These are phyloP conservation scores for Collybia sordida DNA, from an alignment of 768 basidiomycete species.

Conservation along the genomic window DNA sequence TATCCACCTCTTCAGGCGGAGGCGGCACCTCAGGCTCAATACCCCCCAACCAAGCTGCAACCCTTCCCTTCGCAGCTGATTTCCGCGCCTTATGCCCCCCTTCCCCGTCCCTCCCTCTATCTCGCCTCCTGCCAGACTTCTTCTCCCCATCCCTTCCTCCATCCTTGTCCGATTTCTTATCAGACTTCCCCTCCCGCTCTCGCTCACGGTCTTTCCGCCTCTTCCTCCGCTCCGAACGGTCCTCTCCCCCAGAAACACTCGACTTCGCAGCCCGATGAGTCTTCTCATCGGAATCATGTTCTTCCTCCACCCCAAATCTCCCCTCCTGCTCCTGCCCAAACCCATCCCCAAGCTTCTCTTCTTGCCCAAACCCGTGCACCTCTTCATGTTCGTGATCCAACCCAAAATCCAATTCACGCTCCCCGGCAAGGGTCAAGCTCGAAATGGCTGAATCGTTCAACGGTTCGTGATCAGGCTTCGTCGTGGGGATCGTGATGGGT, in stretches of 20 bases:
- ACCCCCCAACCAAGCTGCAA: slow-evolving; percentile 76
- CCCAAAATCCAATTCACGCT: slow-evolving; percentile 17
- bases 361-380: slow-evolving; percentile 15
- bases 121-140: slow-evolving; percentile 21
- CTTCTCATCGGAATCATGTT: slow-evolving; percentile 33
- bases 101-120: slow-evolving; percentile 22
- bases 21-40: slow-evolving; percentile 61
- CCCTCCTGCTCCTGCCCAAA: slow-evolving; percentile 12
- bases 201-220: slow-evolving; percentile 24
- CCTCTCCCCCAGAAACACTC: slow-evolving; percentile 24
- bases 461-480: slow-evolving; percentile 25
- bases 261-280: slow-evolving; percentile 36
- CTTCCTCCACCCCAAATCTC: slow-evolving; percentile 12
- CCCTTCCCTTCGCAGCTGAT: slow-evolving; percentile 59
- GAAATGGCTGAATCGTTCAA: slow-evolving; percentile 55
- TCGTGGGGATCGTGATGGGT: slow-evolving; percentile 37
- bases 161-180: slow-evolving; percentile 4
- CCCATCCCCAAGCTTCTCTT: slow-evolving; percentile 24
- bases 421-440: slow-evolving; percentile 48
- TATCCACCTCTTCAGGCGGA: slow-evolving; percentile 40
- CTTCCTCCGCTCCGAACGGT: slow-evolving; percentile 19
- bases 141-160: slow-evolving; percentile 16
- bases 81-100: slow-evolving; percentile 16
- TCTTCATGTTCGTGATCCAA: slow-evolving; percentile 9
- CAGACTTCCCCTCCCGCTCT: slow-evolving; percentile 18